Evolutionary conservation across 257 asterid genomes (phyloP).

Genomic region (Solanum chilense): DNA sequence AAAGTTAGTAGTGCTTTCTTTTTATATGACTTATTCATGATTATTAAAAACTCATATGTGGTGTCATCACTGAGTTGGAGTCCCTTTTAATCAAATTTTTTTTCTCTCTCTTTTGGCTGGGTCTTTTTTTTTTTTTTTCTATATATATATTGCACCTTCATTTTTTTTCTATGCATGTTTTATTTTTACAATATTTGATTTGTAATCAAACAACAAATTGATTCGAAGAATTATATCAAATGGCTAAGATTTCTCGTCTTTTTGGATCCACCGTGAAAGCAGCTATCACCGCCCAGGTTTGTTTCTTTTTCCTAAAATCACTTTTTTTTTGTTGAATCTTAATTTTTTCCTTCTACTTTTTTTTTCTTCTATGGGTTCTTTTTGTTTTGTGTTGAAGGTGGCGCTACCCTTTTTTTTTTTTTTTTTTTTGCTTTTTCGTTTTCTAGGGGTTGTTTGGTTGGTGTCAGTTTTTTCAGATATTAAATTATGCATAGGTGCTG

Average conservation of each 20-base stretch:
- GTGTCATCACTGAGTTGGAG: neutral
- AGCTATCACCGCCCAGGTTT: constrained; percentile 28
- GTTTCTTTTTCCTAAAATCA: neutral
- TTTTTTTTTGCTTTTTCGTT: neutral
- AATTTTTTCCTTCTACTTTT: neutral
- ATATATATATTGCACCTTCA: neutral
- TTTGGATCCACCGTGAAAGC: constrained; percentile 33
- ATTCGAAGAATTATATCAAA: neutral
- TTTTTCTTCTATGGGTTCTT: neutral
- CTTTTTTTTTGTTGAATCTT: neutral
- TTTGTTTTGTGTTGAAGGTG: neutral
- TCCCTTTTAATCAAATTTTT: neutral
- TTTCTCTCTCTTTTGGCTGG: neutral
- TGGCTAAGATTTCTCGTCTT: constrained; percentile 36
- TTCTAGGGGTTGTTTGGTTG: neutral
- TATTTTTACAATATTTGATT: neutral
- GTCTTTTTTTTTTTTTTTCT: neutral
- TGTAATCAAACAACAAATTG: neutral
- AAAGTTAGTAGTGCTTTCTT: neutral
- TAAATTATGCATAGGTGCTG: neutral
- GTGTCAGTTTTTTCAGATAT: neutral
- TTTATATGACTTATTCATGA: neutral
- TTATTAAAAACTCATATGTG: neutral
- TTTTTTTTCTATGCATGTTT: neutral
- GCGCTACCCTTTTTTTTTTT: neutral